Base-by-base conservation (phyloP, 148 eudicot genomes). In the Camellia sinensis region DNA sequence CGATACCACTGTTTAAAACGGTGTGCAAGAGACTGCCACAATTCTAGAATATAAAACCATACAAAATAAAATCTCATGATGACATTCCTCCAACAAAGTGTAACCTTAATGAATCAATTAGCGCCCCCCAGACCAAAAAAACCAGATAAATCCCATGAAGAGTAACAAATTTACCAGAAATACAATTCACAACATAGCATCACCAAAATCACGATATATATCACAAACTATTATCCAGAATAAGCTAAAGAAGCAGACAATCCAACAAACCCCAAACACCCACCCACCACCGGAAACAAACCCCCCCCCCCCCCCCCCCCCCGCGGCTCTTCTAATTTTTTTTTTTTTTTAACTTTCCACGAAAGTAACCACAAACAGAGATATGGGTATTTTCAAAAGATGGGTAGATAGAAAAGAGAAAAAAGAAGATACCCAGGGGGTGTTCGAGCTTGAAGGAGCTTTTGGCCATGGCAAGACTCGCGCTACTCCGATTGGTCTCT, bases 391-490 rank as follows among this genome's bases (percentile, higher is more conserved):
- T 74, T 54, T 74, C 50, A 43, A 19, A 74, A 10, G 52, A 1
- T 37, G 1, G 13, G 66, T 0, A 22, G 0, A 43, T 0, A 7
- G 40, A 6, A 56, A 37, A 50, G 6, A 29, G 65, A 62, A 21
- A 70, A 29, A 59, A 80, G 12, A 67, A 61, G 70, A 66, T 80
- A 88, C 90, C 90, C 82, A 88, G 68, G 7, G 90, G 81, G 68
- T 86, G 84, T 10, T 84, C 86, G 50, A 84, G 79, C 84, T 86
- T 86, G 86, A 86, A 88, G 43, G 90, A 82, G 62, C 81, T 80
- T 75, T 88, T 84, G 43, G 83, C 87, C 90, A 88, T 88, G 69
- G 79, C 17, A 73, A 69, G 68, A 75, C 44, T 81, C 80, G 63
- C 53, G 22, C 59, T 75, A 48, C 62, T 72, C 60, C n/a, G 70